Base-by-base conservation (phyloP, 192 early-diverging fungal species). In the Gryganskiella cystojenkinii region DNA sequence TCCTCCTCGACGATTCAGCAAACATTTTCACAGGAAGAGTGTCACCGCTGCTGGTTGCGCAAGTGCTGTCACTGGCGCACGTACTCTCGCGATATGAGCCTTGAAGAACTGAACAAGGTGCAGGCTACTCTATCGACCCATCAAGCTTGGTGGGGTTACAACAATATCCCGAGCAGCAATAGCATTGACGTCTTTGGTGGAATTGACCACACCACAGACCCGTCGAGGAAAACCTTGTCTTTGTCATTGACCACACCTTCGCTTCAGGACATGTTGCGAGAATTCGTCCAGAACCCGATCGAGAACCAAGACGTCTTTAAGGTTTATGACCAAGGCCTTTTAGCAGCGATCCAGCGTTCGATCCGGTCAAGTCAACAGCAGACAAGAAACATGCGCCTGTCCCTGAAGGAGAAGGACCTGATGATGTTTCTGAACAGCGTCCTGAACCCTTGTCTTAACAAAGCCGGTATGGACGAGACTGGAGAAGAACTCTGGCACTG, bases 241-340 rank as follows among this genome's bases (percentile, higher is more conserved):
- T 45, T 19, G 1, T 45, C 19, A 19, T 11, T 17, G 44, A 11
- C 11, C 44, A 2, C 11, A 9, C 7, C 13, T 5, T 43, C 40
- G 15, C 34, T 59, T 4, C 31, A 68, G 5, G 20, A 46, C n/a
- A 20, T 50, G 30, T 30, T 72, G 40, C 46, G 47, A 10, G 17
- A 14, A 46, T 64, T 72, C 28, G 4, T 72, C 22, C 42, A 27
- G 2, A 72, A 72, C 55, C 28, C 22, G 19, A 25, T 17, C 15
- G 70, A 72, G 55, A 72, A 72, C 22, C 2, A 49, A 7, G 70
- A 64, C 4, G 70, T 72, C 17, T 49, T 49, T 55, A 72, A 72
- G 55, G 46, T 25, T 4, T 44, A 72, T 17, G 24, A 20, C 13
- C 61, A 49, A 28, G 55, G 34, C 0, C 56, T 72, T 3, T 19